Evolutionary conservation across 495 filamentous ascomycete species (phyloP).

Genomic region (Lophium mytilinum): DNA sequence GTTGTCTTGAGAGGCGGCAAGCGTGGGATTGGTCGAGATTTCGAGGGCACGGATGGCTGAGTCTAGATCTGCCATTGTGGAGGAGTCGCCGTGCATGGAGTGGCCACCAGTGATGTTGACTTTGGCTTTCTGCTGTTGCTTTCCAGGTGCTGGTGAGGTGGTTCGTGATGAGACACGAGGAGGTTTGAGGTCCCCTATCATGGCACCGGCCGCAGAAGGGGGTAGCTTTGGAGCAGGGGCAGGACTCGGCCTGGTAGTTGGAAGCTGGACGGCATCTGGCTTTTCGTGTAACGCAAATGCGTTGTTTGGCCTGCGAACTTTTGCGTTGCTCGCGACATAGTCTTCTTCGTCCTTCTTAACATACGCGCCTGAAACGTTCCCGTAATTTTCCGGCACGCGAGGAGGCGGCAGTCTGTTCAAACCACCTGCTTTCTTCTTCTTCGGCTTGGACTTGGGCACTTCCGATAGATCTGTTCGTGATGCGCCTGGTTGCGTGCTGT

Average conservation of each 20-base stretch:
- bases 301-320: slow-evolving; percentile 26
- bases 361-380: slow-evolving; percentile 50
- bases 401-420: slow-evolving; percentile 52
- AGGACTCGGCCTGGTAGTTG: slow-evolving; percentile 17
- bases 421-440: slow-evolving; percentile 54
- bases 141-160: slow-evolving; percentile 34
- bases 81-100: slow-evolving; percentile 68
- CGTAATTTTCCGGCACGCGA: slow-evolving; percentile 51
- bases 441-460: slow-evolving; percentile 28
- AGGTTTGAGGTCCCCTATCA: slow-evolving; percentile 61
- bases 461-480: slow-evolving; percentile 25
- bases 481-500: slow-evolving; percentile 26
- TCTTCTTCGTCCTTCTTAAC: slow-evolving; percentile 56
- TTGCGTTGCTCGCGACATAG: slow-evolving; percentile 44
- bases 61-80: slow-evolving; percentile 74
- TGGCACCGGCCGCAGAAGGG: slow-evolving; percentile 61
- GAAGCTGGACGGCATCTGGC: slow-evolving; percentile 35
- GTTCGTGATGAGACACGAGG: slow-evolving; percentile 44
- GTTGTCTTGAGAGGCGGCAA: slow-evolving; percentile 40
- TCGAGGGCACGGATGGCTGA: slow-evolving; percentile 87
- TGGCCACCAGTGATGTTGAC: slow-evolving; percentile 61
- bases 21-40: slow-evolving; percentile 74
- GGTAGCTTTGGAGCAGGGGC: slow-evolving; percentile 44
- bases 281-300: slow-evolving; percentile 34
- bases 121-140: slow-evolving; percentile 42